phyloP scores from a whole-genome alignment of 139 green algal genomes.

The Yamagishiella unicocca region DNA sequence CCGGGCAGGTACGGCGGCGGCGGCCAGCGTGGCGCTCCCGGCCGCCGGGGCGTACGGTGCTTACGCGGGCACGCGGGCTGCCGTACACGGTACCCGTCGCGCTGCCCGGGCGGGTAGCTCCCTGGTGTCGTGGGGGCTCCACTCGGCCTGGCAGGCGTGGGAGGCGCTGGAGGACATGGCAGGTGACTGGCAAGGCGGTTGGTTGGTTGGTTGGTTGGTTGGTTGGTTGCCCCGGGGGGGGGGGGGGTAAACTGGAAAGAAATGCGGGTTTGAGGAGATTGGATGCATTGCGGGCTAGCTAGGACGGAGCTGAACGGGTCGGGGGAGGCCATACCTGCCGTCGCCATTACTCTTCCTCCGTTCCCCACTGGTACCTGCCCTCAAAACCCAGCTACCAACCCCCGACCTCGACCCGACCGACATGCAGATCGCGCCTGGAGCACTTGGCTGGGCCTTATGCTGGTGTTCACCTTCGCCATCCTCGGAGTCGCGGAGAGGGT shows the following conservation, averaged over 20 bases:
- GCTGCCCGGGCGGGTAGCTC: not conserved
- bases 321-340: too few species aligned
- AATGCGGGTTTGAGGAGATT: too few species aligned
- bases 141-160: not conserved
- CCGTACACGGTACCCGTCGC: not conserved
- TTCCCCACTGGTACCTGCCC: too few species aligned
- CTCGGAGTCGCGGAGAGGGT: not conserved
- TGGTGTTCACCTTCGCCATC: not conserved
- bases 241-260: too few species aligned
- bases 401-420: too few species aligned
- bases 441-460: conserved; percentile 8
- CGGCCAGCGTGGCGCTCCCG: not conserved
- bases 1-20: conserved; percentile 19
- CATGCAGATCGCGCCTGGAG: conserved; percentile 3
- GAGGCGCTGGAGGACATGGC: not conserved
- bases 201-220: too few species aligned
- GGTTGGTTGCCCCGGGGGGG: too few species aligned
- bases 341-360: too few species aligned
- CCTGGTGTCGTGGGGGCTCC: not conserved
- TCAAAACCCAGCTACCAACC: too few species aligned
- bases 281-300: too few species aligned
- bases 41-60: conserved; percentile 30
- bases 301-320: too few species aligned
- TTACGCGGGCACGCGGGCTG: conserved; percentile 23
- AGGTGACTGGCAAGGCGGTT: too few species aligned